Evolutionary conservation across 768 basidiomycete species (phyloP), one percentile per base, ranked within the genome.

Genomic region (Boletus rubroflammeus): DNA sequence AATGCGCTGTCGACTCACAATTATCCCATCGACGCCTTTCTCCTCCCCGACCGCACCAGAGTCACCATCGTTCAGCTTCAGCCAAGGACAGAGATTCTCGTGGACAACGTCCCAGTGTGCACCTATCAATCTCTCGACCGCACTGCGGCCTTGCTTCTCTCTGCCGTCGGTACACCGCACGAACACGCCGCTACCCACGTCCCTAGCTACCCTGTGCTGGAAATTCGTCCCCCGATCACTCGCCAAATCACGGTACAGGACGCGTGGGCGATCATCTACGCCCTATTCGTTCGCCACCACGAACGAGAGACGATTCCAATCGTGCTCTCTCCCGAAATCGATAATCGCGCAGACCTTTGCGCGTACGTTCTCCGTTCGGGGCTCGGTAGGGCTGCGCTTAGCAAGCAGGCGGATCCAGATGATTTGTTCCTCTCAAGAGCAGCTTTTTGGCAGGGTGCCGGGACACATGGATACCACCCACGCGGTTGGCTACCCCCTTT

Each of bases 381-480:
- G 0, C 67, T 80, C 10, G 63, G 63, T 9, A 56, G 63, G 21
- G 48, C 38, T 9, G 58, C 62, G 6, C 43, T 44, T 0, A 15
- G 50, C 29, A 36, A 31, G n/a, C 58, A 32, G 40, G 51, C 47
- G 19, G 44, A 56, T 6, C 50, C 61, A 13, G 59, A 65, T 11
- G 64, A 70, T 15, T 54, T 76, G 42, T 76, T 76, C 63, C 69
- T 81, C 49, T 69, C 68, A 10, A 68, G 77, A 26, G 65, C 73
- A 0, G 62, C 76, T 0, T 81, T 81, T 63, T 81, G 79, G 79
- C 79, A 80, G 54, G 79, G 74, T 5, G 79, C 78, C 1, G 80
- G 78, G 13, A 74, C 73, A 6, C 65, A 49, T 2, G 64, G 64
- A 7, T 64, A 60, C 14, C 73, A 76, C 49, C 10, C 53, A 1